These are phyloP conservation scores for Xerocomus spinulosus DNA, from an alignment of 768 basidiomycete genomes.

Conservation along the genomic window DNA sequence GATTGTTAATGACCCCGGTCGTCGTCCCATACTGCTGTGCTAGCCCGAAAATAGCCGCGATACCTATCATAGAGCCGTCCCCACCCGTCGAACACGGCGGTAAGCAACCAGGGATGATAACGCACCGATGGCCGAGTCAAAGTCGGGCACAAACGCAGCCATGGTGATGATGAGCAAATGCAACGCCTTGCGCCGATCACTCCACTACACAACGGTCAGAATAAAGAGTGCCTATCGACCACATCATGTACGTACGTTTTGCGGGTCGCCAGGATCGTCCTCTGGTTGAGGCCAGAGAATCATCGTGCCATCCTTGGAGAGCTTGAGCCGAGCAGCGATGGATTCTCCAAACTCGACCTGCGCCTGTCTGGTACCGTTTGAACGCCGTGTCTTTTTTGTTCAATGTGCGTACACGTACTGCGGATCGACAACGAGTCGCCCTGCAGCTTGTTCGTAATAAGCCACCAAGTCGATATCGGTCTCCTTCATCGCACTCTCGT, in stretches of 20 bases:
- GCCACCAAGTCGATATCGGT: constrained; percentile 29
- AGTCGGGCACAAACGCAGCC: constrained; percentile 52
- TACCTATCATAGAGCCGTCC: constrained; percentile 31
- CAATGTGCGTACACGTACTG: constrained; percentile 34
- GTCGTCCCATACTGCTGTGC: constrained; percentile 43
- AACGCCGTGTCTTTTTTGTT: too few relatives aligned
- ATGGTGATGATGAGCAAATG: constrained; percentile 47
- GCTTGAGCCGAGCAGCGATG: constrained; percentile 43
- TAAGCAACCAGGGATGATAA: background rate
- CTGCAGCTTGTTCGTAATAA: constrained; percentile 53
- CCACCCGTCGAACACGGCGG: background rate
- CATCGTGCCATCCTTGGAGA: constrained; percentile 40
- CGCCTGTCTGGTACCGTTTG: constrained; percentile 36
- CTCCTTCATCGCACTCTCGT: constrained; percentile 4
- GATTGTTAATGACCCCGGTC: constrained; percentile 44
- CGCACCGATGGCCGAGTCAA: constrained; percentile 48
- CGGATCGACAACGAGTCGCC: constrained; percentile 59
- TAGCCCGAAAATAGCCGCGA: constrained; percentile 46
- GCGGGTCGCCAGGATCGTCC: constrained; percentile 48
- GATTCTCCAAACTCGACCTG: constrained; percentile 45
- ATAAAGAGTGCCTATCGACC: background rate
- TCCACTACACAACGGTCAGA: constrained; percentile 36
- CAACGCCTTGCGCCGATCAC: constrained; percentile 39
- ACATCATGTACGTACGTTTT: constrained; percentile 48
- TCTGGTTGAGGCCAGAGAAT: constrained; percentile 55